Percentiles rank a stretch among this genome's conserved stretches.
Conservation (phyloP, 257 asterid species). For the Dorcoceras hygrometricum region DNA sequence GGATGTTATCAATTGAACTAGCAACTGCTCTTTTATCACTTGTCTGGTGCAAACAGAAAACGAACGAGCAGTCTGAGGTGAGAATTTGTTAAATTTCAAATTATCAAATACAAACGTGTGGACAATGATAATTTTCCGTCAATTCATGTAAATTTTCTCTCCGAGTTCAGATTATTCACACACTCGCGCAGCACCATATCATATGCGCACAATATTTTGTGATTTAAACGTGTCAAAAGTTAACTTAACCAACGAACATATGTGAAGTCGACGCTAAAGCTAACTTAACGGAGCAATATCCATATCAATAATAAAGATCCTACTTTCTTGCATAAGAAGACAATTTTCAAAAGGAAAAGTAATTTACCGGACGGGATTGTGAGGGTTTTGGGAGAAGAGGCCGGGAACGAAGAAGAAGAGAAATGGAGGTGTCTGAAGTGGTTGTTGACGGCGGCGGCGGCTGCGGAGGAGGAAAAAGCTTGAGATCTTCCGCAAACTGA, state of each 20-base stretch:
- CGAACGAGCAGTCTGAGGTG: background rate
- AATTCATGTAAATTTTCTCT: background rate
- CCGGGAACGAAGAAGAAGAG: constrained; percentile 40
- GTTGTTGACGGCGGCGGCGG: constrained; percentile 47
- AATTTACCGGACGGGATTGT: constrained; percentile 35
- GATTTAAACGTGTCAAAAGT: background rate
- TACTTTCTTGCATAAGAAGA: background rate
- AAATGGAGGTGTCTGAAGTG: constrained; percentile 63
- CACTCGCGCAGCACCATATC: background rate
- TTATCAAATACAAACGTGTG: too few species aligned
- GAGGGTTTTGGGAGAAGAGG: constrained; percentile 33
- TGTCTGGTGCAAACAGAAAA: background rate
- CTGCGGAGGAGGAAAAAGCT: constrained; percentile 33
- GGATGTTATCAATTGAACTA: background rate
- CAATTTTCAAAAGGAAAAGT: background rate
- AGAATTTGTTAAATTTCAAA: background rate
- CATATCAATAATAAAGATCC: background rate
- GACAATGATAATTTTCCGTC: background rate
- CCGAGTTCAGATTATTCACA: background rate
- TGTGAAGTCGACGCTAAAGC: background rate
- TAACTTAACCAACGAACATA: background rate
- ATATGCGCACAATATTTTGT: background rate
- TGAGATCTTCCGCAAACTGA: constrained; percentile 63
- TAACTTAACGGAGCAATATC: background rate
- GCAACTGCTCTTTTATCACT: background rate